Evolutionary conservation across 2,329 filamentous ascomycete genomes (phyloP).

Genomic region (Aaosphaeria pasadenensis): DNA sequence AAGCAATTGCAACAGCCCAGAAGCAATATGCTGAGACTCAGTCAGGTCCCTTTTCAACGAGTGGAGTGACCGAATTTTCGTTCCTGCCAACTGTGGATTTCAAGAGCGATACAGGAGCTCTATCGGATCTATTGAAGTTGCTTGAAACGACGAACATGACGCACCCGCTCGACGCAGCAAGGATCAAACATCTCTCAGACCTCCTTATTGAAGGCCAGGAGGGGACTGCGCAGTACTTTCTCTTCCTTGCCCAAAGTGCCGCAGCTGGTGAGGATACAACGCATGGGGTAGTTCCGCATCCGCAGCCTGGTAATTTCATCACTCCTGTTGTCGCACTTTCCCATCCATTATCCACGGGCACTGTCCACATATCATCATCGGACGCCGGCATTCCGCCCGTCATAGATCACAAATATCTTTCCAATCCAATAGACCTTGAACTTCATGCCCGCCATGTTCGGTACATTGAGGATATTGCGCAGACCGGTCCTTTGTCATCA

Average conservation of each 20-base stretch:
- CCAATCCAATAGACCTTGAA: constrained; percentile 42
- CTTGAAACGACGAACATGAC: background rate
- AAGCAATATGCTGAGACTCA: constrained; percentile 3
- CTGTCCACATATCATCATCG: constrained; percentile 29
- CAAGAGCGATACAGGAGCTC: background rate
- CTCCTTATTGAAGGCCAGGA: constrained; percentile 23
- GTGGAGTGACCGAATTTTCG: constrained; percentile 3
- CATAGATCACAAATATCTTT: constrained; percentile 42
- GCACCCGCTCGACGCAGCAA: constrained; percentile 24
- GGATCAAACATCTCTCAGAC: constrained; percentile 9
- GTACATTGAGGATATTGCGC: constrained; percentile 32
- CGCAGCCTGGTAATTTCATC: constrained; percentile 11
- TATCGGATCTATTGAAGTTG: background rate
- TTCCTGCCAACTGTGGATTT: constrained; percentile 10
- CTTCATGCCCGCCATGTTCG: constrained; percentile 34
- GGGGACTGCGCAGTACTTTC: constrained; percentile 10
- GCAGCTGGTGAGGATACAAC: constrained; percentile 41
- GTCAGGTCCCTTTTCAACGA: constrained; percentile 5
- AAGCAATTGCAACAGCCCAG: constrained; percentile 6
- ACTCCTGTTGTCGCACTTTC: constrained; percentile 8
- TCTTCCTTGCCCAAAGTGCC: constrained; percentile 27
- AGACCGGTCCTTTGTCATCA: constrained; percentile 27
- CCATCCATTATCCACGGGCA: constrained; percentile 34
- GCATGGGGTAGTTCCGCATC: constrained; percentile 15
- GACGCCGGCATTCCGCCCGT: constrained; percentile 27